Conservation (phyloP, 2,329 filamentous ascomycete genomes). For the Aspergillus quadrilineatus region DNA sequence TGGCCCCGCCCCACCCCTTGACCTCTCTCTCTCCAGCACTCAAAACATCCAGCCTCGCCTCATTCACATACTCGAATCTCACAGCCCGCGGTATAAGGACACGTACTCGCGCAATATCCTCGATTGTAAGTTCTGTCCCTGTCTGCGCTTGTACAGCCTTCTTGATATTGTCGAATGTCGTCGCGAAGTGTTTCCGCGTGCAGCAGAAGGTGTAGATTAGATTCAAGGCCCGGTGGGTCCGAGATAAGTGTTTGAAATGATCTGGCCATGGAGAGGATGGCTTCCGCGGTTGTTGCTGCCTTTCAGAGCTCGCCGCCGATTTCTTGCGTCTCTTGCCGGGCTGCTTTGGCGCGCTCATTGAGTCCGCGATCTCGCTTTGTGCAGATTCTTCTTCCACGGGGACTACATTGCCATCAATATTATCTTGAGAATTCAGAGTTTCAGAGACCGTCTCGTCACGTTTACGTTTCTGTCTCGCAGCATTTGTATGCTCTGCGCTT, state of each 20-base stretch:
- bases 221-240: slow-evolving; percentile 81
- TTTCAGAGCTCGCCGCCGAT: background rate
- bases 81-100: slow-evolving; percentile 74
- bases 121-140: slow-evolving; percentile 61
- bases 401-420: background rate
- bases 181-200: slow-evolving; percentile 86
- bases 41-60: slow-evolving; percentile 77
- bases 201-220: slow-evolving; percentile 93
- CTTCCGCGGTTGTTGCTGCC: slow-evolving; percentile 27
- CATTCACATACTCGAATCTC: slow-evolving; percentile 82
- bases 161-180: slow-evolving; percentile 86
- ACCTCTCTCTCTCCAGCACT: slow-evolving; percentile 55
- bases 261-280: slow-evolving; percentile 67
- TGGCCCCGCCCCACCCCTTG: slow-evolving; percentile 57
- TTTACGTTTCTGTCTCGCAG: slow-evolving; percentile 11
- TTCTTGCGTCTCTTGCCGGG: slow-evolving; percentile 4
- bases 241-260: slow-evolving; percentile 68
- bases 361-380: background rate
- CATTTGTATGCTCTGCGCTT: background rate
- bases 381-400: background rate
- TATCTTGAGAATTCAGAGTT: background rate
- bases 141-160: slow-evolving; percentile 81
- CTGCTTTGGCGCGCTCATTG: slow-evolving; percentile 9
- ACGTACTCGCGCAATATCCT: slow-evolving; percentile 80
- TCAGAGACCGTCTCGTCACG: background rate